These are phyloP conservation scores for Tylopilus sp. DNA, from an alignment of 768 basidiomycete genomes.

Conservation along the genomic window DNA sequence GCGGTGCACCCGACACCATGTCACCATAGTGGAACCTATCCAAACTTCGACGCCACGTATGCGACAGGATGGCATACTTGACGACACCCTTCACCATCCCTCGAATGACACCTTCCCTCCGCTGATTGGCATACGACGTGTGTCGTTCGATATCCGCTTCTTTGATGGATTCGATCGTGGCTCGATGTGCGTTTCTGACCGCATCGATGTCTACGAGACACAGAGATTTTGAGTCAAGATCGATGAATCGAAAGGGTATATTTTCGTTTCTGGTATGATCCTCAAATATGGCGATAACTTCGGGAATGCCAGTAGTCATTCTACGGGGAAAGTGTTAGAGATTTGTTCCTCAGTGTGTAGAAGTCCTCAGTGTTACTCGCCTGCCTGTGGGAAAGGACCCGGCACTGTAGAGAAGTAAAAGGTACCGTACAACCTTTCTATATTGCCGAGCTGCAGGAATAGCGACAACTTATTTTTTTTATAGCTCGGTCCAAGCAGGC, in stretches of 20 bases:
- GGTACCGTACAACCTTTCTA: neutral
- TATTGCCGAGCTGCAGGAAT: too few relatives aligned
- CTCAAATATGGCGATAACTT: conserved; percentile 15
- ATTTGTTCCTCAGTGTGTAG: neutral
- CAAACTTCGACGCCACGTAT: conserved; percentile 1
- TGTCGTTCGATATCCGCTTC: conserved; percentile 21
- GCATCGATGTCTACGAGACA: conserved; percentile 8
- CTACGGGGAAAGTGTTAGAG: neutral
- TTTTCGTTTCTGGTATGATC: conserved; percentile 5
- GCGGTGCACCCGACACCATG: neutral
- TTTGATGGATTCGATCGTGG: conserved; percentile 13
- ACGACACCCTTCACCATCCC: conserved; percentile 19
- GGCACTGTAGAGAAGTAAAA: too few relatives aligned
- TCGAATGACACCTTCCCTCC: conserved; percentile 20
- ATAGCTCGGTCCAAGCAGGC: too few relatives aligned
- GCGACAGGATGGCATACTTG: conserved; percentile 22
- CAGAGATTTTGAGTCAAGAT: conserved; percentile 6
- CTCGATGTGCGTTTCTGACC: conserved; percentile 5
- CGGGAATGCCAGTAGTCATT: conserved; percentile 12
- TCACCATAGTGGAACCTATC: conserved; percentile 3
- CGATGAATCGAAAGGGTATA: conserved; percentile 18
- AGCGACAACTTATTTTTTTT: too few relatives aligned
- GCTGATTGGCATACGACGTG: conserved; percentile 22
- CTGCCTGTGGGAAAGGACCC: conserved; percentile 1
- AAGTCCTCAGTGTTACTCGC: neutral